Conservation (phyloP, 495 filamentous ascomycete genomes). For the Lophiostoma macrostomum region DNA sequence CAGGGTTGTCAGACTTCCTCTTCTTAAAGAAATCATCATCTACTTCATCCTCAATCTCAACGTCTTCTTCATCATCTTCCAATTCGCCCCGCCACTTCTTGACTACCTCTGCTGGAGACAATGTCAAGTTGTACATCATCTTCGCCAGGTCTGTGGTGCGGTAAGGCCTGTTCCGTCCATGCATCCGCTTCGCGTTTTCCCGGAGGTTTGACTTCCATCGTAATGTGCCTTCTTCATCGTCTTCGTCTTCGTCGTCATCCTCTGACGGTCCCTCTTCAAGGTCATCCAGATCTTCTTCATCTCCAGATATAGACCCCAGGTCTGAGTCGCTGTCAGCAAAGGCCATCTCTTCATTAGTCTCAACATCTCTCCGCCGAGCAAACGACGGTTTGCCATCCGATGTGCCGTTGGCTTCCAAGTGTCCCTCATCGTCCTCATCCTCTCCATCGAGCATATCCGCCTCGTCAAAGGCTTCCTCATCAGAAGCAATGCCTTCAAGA, state of each 20-base stretch:
- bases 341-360: conserved; percentile 63
- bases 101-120: conserved; percentile 72
- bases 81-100: conserved; percentile 72
- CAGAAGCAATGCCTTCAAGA: conserved; percentile 39
- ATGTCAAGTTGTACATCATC: conserved; percentile 80
- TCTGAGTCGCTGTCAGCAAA: conserved; percentile 97
- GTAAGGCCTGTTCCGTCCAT: conserved; percentile 64
- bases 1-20: conserved; percentile 61
- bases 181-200: conserved; percentile 68
- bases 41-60: conserved; percentile 59
- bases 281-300: conserved; percentile 58
- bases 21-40: conserved; percentile 85
- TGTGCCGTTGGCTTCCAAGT: conserved; percentile 44
- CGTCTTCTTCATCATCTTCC: conserved; percentile 43
- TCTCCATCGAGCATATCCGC: conserved; percentile 56
- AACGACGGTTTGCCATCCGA: conserved; percentile 43
- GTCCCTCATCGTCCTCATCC: conserved; percentile 53
- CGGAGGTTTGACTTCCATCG: conserved; percentile 86
- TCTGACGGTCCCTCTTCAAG: conserved; percentile 43
- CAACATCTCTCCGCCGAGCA: conserved; percentile 48
- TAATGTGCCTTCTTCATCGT: conserved; percentile 62
- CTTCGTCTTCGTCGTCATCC: conserved; percentile 50
- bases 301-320: conserved; percentile 77
- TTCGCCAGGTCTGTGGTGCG: conserved; percentile 76
- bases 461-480: conserved; percentile 52